These are phyloP conservation scores for Artemisia argyi DNA, from an alignment of 129 eudicot genomes.

Conservation along the genomic window DNA sequence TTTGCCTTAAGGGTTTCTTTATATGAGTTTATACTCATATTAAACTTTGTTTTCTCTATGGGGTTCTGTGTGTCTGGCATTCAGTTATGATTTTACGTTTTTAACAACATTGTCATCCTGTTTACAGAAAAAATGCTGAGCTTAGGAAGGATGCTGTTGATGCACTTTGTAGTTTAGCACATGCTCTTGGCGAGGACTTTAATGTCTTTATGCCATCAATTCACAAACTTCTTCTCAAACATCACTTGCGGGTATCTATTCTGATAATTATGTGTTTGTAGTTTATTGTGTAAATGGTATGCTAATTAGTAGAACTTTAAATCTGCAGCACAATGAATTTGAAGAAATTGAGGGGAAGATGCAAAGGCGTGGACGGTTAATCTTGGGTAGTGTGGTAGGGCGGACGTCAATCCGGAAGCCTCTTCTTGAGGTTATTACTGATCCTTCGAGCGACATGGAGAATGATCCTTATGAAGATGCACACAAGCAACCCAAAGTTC, in stretches of 20 bases:
- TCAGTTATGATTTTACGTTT: too few relatives aligned
- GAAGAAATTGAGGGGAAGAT: conserved; percentile 86
- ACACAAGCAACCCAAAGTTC: conserved; percentile 56
- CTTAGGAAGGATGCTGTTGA: conserved; percentile 93
- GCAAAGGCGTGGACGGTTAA: conserved; percentile 65
- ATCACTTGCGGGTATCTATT: conserved; percentile 66
- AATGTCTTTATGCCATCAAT: conserved; percentile 85
- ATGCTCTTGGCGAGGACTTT: conserved; percentile 95
- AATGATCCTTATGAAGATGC: conserved; percentile 62
- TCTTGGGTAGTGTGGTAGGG: conserved; percentile 66
- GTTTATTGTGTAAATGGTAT: not conserved
- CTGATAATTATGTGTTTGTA: not conserved
- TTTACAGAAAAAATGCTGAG: conserved; percentile 76
- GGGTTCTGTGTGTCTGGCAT: too few relatives aligned
- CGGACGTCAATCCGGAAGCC: conserved; percentile 63
- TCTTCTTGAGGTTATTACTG: conserved; percentile 89
- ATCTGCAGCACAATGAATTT: conserved; percentile 81
- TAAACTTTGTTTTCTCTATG: too few relatives aligned
- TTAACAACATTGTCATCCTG: conserved; percentile 9
- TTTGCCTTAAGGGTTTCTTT: too few relatives aligned
- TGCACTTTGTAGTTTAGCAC: conserved; percentile 96
- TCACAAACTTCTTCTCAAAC: conserved; percentile 79
- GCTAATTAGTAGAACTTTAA: conserved; percentile 4
- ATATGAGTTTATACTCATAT: not conserved
- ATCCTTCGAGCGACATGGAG: conserved; percentile 84